Base-by-base conservation (phyloP, 2,329 filamentous ascomycete genomes). In the Nemania bipapillata region DNA sequence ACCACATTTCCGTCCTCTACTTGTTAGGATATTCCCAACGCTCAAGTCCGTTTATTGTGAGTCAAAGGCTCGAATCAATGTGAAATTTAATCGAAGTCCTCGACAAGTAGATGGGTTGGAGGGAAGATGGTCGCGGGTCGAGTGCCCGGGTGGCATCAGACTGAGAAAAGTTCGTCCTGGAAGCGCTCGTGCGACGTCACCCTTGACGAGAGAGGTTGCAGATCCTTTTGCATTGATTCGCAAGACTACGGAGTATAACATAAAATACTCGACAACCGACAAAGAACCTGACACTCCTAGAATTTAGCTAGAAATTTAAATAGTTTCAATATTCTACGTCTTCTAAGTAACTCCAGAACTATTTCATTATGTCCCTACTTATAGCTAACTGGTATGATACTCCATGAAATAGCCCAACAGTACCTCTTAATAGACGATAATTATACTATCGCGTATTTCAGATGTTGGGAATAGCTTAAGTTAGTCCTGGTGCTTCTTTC, bases 1-100 rank as follows among this genome's bases (percentile, higher is more conserved):
- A 8, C 79, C 79, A 0, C 77, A 77, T 58, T 74, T 80, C 12
- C 74, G 76, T 0, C 75, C 75, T 0, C 65, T 79, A 1, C 67
- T 79, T 17, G 65, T 76, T 40, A 76, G 70, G 52, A 49, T 77
- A 35, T 76, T 77, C 68, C 77, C 77, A 0, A 74, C 58, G 26
- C 64, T 77, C 59, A 75, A 77, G 72, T 72, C 76, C 7, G 49
- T 66, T 8, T 73, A 70, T 24, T 71, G 66, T 47, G 37, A 56
- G 17, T 70, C 71, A 11, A 68, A 63, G 9, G 68, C 72, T 9
- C 66, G 50, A 3, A 63, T 66, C n/a, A 66, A 65, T 0, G 50
- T 72, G 30, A 74, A 61, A 6, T 62, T 67, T 7, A 52, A 65
- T n/a, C 12, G 59, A 5, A 68, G 58, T 24, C 59, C 52, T 40